Base-by-base conservation (phyloP, 495 filamentous ascomycete genomes). In the Trichoderma orchidacearum region DNA sequence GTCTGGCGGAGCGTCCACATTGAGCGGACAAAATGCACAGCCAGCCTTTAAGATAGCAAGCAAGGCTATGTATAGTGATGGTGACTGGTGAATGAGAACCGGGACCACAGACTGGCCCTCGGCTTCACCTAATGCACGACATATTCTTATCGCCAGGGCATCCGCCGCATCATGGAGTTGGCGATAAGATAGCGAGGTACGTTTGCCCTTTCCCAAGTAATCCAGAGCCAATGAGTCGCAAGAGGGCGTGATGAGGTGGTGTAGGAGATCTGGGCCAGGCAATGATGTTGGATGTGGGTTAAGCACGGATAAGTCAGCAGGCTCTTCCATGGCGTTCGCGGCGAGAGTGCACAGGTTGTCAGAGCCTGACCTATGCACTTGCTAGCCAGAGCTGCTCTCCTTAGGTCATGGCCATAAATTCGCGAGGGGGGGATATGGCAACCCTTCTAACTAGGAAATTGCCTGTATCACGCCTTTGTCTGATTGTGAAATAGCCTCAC, bases 1-100 rank as follows among this genome's bases (percentile, higher is more conserved):
- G 34, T 93, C 86, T 28, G 65, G 61, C 3, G 89, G 89, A 6
- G 83, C 77, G 61, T 91, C 87, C 13, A 83, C 71, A 55, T 82
- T 79, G 34, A 95, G 69, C 0, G 89, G 87, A 53, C 89, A 92
- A 60, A 94, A 93, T 6, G 88, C 86, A 6, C 74, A 85, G 0
- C 89, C 89, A 6, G 83, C 80, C 61, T 87, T 88, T 12, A 93
- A 74, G 51, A 89, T 82, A 0, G 82, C 89, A 5, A 94, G 64
- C 48, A 84, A 75, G 0, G 85, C 66, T 53, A 89, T 72, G 63
- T 93, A 95, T 9, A 95, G 75, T 23, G 81, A 73, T 18, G 80
- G 76, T 5, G 77, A 82, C 64, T 93, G 89, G 7, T 82, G 80
- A 5, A 90, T 63, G 8, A 90, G 75, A 7, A 93, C 71, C 0